A percentile compares a stretch with the other conserved stretches of the same genome.
These are phyloP conservation scores for Diaporthe longicolla DNA, from an alignment of 2,329 filamentous ascomycete genomes.

Conservation along the genomic window DNA sequence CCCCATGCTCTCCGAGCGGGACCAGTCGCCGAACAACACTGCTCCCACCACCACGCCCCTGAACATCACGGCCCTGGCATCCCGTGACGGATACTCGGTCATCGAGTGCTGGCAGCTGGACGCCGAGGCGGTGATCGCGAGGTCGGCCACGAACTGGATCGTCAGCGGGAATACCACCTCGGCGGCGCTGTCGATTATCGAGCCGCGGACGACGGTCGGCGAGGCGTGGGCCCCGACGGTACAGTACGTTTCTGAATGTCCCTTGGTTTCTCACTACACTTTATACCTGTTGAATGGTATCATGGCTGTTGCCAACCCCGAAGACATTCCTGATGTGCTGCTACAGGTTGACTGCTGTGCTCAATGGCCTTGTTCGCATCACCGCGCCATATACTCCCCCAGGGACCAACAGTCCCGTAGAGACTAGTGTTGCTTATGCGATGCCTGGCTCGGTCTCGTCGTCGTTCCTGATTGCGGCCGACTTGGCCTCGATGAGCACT, in stretches of 20 bases:
- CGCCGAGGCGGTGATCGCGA: conserved; percentile 47
- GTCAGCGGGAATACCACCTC: conserved; percentile 48
- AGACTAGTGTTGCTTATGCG: conserved; percentile 47
- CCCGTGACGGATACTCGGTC: conserved; percentile 48
- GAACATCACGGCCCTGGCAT: conserved; percentile 50
- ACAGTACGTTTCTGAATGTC: conserved; percentile 46
- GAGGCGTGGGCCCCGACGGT: conserved; percentile 53
- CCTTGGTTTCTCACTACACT: background rate
- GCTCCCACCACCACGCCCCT: conserved; percentile 38
- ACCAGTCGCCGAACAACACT: background rate
- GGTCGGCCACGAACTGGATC: conserved; percentile 51
- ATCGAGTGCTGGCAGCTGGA: conserved; percentile 51
- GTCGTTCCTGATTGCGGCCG: conserved; percentile 51
- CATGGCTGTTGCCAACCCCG: too few relatives aligned
- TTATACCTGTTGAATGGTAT: background rate
- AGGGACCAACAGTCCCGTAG: conserved; percentile 31
- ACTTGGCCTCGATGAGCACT: conserved; percentile 48
- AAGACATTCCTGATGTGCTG: background rate
- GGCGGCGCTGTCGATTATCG: conserved; percentile 51
- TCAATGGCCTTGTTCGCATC: conserved; percentile 53
- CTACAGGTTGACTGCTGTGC: conserved; percentile 49
- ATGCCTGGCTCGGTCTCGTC: conserved; percentile 51
- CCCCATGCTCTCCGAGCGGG: background rate
- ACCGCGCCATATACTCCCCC: conserved; percentile 48
- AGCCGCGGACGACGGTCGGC: conserved; percentile 50